Evolutionary conservation across 2,329 filamentous ascomycete genomes (phyloP).

Genomic region (Colletotrichum sp.): DNA sequence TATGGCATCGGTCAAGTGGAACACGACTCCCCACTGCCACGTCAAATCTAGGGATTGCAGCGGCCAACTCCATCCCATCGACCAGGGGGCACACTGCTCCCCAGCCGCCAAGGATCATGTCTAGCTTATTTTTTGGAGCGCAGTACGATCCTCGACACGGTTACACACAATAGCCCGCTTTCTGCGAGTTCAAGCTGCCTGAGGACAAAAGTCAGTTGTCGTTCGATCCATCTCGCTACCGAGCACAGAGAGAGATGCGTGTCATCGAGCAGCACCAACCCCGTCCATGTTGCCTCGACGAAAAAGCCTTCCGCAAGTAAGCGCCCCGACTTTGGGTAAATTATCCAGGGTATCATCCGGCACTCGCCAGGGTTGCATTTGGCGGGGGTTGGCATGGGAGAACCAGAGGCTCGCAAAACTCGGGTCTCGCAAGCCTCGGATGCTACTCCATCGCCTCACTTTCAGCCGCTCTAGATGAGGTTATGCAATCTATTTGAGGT

Average conservation of each 20-base stretch:
- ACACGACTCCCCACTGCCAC: neutral
- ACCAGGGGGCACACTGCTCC: neutral
- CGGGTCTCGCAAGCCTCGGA: neutral
- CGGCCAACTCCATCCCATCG: neutral
- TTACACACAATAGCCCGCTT: neutral
- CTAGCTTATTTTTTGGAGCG: neutral
- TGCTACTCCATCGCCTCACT: neutral
- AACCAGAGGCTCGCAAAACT: neutral
- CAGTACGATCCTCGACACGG: neutral
- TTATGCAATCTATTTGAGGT: constrained; percentile 7
- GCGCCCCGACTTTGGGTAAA: neutral
- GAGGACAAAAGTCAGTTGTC: neutral
- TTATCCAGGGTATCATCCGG: neutral
- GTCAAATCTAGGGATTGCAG: neutral
- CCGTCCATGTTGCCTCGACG: neutral
- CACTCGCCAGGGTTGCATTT: neutral
- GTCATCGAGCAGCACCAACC: neutral
- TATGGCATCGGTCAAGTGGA: neutral
- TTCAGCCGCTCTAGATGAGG: neutral
- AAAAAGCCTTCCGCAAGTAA: neutral
- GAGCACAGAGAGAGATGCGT: neutral
- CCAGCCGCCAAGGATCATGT: neutral
- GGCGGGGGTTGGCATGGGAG: neutral
- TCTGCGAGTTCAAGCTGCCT: neutral
- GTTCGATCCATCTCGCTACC: neutral